Evolutionary conservation across 2,329 filamentous ascomycete genomes (phyloP).

Genomic region (Pseudophaeomoniella oleicola): DNA sequence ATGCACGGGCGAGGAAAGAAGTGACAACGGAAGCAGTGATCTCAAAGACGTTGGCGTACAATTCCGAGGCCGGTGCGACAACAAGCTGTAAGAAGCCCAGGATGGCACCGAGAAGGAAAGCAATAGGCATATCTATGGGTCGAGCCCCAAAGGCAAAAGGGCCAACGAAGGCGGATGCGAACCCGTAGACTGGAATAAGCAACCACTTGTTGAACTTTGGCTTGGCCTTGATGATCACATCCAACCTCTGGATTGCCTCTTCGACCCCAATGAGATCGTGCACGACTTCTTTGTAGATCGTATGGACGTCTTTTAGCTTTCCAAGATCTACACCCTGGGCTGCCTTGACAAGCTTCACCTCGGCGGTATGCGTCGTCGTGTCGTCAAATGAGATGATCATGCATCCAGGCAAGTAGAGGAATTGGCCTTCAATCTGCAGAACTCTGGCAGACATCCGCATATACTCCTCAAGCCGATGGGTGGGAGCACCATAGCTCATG

Average conservation of each 20-base stretch:
- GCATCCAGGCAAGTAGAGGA: constrained; percentile 6
- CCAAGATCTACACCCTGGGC: constrained; percentile 1
- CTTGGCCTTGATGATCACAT: constrained; percentile 40
- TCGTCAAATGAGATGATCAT: constrained; percentile 7
- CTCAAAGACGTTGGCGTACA: constrained; percentile 51
- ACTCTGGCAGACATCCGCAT: constrained; percentile 2
- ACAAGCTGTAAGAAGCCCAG: constrained; percentile 63
- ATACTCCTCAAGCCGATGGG: constrained; percentile 6
- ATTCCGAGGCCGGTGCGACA: constrained; percentile 56
- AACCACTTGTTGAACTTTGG: constrained; percentile 39
- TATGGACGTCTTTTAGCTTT: constrained; percentile 2
- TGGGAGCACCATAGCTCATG: constrained; percentile 5
- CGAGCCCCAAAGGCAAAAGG: constrained; percentile 69
- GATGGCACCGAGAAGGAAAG: constrained; percentile 60
- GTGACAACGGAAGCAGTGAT: constrained; percentile 49
- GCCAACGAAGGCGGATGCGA: constrained; percentile 61
- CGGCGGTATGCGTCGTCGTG: constrained; percentile 3
- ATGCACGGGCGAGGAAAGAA: constrained; percentile 53
- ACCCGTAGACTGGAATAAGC: constrained; percentile 54
- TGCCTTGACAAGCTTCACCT: constrained; percentile 4
- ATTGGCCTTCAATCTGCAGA: constrained; percentile 4
- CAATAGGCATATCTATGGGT: constrained; percentile 62
- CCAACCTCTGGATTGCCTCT: constrained; percentile 27
- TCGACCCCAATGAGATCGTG: constrained; percentile 15
- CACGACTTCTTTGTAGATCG: constrained; percentile 2